These are phyloP conservation scores for Tolypocladium nubicola DNA, from an alignment of 2,329 filamentous ascomycete genomes.

Conservation along the genomic window DNA sequence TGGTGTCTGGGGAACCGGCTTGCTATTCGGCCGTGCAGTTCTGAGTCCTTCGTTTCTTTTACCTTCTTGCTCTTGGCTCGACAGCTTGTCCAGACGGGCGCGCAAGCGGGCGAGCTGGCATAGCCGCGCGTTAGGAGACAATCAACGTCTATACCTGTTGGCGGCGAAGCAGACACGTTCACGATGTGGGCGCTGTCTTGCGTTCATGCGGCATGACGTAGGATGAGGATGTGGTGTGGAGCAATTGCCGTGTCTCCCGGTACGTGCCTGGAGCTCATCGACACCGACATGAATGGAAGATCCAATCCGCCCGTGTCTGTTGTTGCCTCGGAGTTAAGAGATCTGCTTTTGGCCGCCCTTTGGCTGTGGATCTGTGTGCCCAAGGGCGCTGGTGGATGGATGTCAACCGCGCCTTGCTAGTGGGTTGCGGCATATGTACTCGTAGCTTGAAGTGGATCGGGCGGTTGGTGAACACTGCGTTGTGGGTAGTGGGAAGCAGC, in stretches of 20 bases:
- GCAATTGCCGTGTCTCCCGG: not conserved
- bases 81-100: not conserved
- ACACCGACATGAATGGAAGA: not conserved
- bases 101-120: not conserved
- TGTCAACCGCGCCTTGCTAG: not conserved
- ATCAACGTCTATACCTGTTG: no score
- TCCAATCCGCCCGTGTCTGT: not conserved
- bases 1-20: not conserved
- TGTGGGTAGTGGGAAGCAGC: no score
- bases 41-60: not conserved
- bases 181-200: not conserved
- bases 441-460: not conserved
- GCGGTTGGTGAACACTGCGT: no score
- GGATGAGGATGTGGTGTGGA: not conserved
- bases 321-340: not conserved
- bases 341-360: not conserved
- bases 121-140: not conserved
- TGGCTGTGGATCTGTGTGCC: not conserved
- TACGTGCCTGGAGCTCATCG: not conserved
- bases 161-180: not conserved
- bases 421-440: not conserved
- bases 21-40: not conserved
- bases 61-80: not conserved
- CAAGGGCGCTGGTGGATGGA: not conserved
- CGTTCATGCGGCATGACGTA: not conserved